Percentiles rank a stretch among this genome's conserved stretches.
Conservation (phyloP, 1,139 yeast species). For the Trichomonascaceae sp. region DNA sequence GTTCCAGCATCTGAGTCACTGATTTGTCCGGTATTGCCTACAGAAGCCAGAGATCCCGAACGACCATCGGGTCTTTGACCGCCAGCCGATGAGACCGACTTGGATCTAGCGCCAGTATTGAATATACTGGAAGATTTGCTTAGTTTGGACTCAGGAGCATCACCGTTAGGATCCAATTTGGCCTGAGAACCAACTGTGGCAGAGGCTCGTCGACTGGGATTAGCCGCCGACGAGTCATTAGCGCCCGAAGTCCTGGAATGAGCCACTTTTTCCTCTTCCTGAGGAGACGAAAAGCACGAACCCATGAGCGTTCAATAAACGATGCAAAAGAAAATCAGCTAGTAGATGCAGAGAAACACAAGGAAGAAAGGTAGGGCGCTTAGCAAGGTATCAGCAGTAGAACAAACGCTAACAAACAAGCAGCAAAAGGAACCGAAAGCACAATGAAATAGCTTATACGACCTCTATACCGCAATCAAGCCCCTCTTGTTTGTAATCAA, state of each 20-base stretch:
- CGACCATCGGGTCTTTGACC: constrained; percentile 1
- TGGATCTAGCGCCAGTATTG: background rate
- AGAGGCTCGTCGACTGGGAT: background rate
- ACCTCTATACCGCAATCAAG: too few relatives aligned
- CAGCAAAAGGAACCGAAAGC: background rate
- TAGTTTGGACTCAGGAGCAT: background rate
- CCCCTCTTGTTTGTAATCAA: too few relatives aligned
- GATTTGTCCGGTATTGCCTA: constrained; percentile 3
- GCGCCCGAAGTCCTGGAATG: background rate
- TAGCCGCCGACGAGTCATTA: background rate
- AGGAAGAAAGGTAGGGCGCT: background rate
- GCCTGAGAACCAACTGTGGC: background rate
- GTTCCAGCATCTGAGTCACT: background rate
- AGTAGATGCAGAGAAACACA: background rate
- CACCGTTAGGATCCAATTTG: background rate
- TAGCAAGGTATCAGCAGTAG: background rate
- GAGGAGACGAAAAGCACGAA: constrained; percentile 10
- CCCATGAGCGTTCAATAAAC: constrained; percentile 6
- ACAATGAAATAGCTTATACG: too few relatives aligned
- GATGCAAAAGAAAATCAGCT: background rate
- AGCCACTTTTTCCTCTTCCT: background rate
- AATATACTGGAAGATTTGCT: background rate
- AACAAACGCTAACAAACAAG: background rate
- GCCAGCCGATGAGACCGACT: constrained; percentile 1
- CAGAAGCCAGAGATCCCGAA: constrained; percentile 3